Conservation (phyloP, 2,329 filamentous ascomycete species). For the Emydomyces testavorans region DNA sequence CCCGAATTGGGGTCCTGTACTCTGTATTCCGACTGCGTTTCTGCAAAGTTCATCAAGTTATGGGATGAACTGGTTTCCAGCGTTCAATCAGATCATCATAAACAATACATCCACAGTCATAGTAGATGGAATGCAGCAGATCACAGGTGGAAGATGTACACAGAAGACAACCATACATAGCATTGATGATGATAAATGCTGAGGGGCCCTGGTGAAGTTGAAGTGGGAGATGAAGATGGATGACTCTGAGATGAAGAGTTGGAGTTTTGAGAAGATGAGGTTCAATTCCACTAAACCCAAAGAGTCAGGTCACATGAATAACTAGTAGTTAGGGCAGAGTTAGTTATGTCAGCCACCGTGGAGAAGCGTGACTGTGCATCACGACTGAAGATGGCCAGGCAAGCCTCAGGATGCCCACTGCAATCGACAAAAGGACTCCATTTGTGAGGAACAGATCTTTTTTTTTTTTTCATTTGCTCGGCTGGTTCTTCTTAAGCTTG, state of each 20-base stretch:
- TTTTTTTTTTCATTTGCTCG: too few species aligned
- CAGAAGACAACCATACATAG: neutral
- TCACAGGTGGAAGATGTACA: neutral
- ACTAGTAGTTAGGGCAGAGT: too few species aligned
- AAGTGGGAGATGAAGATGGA: neutral
- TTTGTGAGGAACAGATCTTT: too few species aligned
- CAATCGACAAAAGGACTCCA: too few species aligned
- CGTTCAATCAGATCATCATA: neutral
- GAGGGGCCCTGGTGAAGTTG: neutral
- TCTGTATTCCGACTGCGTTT: neutral
- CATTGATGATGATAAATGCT: neutral
- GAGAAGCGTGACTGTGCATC: too few species aligned
- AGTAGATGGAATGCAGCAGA: neutral
- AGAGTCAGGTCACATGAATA: conserved; percentile 8
- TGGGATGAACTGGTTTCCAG: neutral
- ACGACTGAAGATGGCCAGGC: too few species aligned
- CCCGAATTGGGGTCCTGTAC: too few species aligned
- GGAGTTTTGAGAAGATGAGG: neutral
- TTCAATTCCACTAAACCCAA: neutral
- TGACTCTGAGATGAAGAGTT: neutral
- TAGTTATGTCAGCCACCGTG: too few species aligned
- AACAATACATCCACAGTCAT: neutral
- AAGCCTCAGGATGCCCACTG: too few species aligned
- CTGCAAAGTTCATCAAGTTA: neutral
- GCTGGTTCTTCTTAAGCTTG: too few species aligned